These are phyloP conservation scores for Sesbania bispinosa DNA, from an alignment of 306 rosid genomes.

Conservation along the genomic window DNA sequence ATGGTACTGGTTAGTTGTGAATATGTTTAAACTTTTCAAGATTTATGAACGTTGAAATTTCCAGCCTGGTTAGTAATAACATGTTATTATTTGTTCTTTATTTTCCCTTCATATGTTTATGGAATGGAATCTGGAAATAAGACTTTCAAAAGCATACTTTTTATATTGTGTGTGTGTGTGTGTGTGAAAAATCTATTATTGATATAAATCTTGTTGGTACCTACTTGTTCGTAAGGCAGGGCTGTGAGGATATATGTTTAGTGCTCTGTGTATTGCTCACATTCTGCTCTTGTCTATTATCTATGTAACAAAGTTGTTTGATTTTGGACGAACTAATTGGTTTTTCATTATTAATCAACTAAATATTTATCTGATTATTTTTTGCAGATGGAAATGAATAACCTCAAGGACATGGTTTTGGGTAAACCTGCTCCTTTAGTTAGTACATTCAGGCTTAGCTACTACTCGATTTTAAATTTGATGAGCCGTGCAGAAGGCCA, in stretches of 20 bases:
- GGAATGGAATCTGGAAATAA: neutral
- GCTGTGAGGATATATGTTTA: neutral
- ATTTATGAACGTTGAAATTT: neutral
- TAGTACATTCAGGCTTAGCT: conserved; percentile 97
- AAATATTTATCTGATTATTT: conserved; percentile 18
- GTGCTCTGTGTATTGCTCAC: neutral
- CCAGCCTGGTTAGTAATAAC: neutral
- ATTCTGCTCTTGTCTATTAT: neutral
- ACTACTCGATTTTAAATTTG: conserved; percentile 94
- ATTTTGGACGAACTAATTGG: neutral
- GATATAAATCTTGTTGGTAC: neutral
- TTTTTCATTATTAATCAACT: neutral
- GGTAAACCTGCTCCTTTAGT: conserved; percentile 97
- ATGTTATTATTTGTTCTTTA: neutral
- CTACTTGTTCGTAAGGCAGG: neutral
- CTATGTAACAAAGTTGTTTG: neutral
- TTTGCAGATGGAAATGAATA: conserved; percentile 89
- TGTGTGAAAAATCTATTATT: too few species aligned
- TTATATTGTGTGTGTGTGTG: too few species aligned
- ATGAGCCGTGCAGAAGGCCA: conserved; percentile 99
- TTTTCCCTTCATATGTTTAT: neutral
- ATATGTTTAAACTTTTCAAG: neutral
- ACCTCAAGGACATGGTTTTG: conserved; percentile 91
- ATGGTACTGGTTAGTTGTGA: neutral
- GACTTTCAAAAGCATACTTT: conserved; percentile 2